Evolutionary conservation across 345 rosid genomes (phyloP).

Genomic region (Ceriops zippeliana): DNA sequence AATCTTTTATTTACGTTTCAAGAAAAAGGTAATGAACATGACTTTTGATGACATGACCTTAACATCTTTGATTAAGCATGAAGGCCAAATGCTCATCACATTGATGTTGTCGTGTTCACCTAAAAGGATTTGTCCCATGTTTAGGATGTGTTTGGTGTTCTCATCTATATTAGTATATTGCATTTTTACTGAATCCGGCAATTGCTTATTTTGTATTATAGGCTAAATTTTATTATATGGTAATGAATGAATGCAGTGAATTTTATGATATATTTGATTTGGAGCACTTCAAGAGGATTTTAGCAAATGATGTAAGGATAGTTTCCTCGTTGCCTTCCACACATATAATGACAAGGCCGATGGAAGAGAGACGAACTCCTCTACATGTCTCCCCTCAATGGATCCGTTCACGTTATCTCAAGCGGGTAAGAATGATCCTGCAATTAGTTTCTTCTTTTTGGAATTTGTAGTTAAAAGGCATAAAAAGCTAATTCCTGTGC

Average conservation of each 20-base stretch:
- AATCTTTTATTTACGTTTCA: not conserved
- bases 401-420: slow-evolving; percentile 88
- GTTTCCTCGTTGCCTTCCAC: slow-evolving; percentile 78
- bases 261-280: slow-evolving; percentile 91
- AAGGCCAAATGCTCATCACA: not conserved
- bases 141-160: not conserved
- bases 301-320: slow-evolving; percentile 74
- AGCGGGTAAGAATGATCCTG: slow-evolving; percentile 44
- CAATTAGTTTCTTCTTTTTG: no score
- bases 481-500: no score
- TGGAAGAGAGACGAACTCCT: slow-evolving; percentile 75
- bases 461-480: no score
- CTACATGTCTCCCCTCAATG: slow-evolving; percentile 77
- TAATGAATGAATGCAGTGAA: slow-evolving; percentile 54
- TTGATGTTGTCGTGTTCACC: not conserved
- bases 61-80: not conserved
- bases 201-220: not conserved
- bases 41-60: no score
- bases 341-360: slow-evolving; percentile 79
- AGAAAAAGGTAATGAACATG: no score
- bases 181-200: slow-evolving; percentile 3
- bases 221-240: not conserved
- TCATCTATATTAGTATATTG: not conserved
- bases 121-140: not conserved
- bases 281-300: slow-evolving; percentile 78